A percentile compares a stretch with the other conserved stretches of the same genome.
phyloP scores from a whole-genome alignment of 768 basidiomycete genomes.

The Boletus rex-veris region DNA sequence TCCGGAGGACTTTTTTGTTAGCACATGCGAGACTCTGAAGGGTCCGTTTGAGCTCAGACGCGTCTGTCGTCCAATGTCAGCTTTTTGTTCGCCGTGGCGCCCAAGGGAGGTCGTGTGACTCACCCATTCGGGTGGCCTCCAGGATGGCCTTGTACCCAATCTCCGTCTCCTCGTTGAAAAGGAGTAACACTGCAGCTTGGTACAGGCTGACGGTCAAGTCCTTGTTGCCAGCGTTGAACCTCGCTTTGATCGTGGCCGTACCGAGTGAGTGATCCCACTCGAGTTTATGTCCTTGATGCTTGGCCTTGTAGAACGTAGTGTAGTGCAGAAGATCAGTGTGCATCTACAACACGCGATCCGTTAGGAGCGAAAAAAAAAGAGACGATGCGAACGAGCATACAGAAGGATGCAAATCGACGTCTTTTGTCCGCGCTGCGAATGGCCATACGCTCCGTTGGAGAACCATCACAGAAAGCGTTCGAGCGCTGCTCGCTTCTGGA shows the following conservation, averaged over 20 bases:
- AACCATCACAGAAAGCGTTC: constrained; percentile 70
- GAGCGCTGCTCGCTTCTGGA: constrained; percentile 35
- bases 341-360: constrained; percentile 50
- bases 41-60: constrained; percentile 71
- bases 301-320: constrained; percentile 66
- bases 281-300: constrained; percentile 73
- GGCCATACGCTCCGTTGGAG: constrained; percentile 92
- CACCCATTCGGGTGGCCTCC: constrained; percentile 69
- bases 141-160: constrained; percentile 66
- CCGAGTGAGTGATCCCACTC: constrained; percentile 88
- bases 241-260: constrained; percentile 69
- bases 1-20: constrained; percentile 83
- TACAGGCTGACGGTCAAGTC: constrained; percentile 90
- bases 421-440: constrained; percentile 51
- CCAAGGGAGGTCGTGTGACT: constrained; percentile 21
- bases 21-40: constrained; percentile 92
- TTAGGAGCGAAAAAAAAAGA: constrained; percentile 4
- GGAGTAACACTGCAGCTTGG: constrained; percentile 80
- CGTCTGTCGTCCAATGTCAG: constrained; percentile 43
- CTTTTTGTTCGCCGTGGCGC: neutral
- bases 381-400: constrained; percentile 35
- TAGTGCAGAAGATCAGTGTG: constrained; percentile 64
- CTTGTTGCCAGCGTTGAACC: constrained; percentile 68
- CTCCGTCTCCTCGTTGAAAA: constrained; percentile 72
- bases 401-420: constrained; percentile 49